phyloP scores from a whole-genome alignment of 306 rosid genomes.

The Vigna hirtella region DNA sequence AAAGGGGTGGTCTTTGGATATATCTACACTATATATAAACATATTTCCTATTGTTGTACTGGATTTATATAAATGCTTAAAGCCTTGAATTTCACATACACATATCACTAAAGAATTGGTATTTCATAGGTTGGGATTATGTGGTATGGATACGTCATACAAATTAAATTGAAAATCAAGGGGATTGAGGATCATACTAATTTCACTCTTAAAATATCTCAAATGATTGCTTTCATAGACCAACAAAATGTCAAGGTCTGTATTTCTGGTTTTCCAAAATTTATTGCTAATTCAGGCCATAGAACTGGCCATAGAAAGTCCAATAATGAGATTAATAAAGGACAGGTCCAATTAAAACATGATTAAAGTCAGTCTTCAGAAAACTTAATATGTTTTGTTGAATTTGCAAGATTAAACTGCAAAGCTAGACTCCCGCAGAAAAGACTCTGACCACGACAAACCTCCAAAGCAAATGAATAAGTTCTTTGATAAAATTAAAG shows the following conservation, averaged over 20 bases:
- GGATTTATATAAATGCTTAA: too few species aligned
- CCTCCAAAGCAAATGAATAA: constrained; percentile 14
- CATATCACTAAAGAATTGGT: too few species aligned
- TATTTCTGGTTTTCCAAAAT: constrained; percentile 4
- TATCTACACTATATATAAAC: too few species aligned
- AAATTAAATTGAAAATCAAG: background rate
- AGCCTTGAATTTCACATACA: too few species aligned
- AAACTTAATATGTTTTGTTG: constrained; percentile 26
- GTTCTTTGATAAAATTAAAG: constrained; percentile 2
- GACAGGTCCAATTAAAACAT: background rate
- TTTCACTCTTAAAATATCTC: constrained; percentile 21
- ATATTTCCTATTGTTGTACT: too few species aligned
- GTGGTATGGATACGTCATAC: too few species aligned
- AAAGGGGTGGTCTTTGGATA: too few species aligned
- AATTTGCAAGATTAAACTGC: constrained; percentile 23
- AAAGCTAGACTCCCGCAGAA: constrained; percentile 18
- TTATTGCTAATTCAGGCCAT: background rate
- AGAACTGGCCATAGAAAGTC: constrained; percentile 3
- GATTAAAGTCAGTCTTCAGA: constrained; percentile 2
- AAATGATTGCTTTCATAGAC: constrained; percentile 12
- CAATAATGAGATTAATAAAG: constrained; percentile 24
- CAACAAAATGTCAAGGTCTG: constrained; percentile 1
- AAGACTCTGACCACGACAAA: constrained; percentile 1
- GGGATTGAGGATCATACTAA: background rate
- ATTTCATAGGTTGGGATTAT: too few species aligned